A percentile compares a stretch with the other conserved stretches of the same genome.
phyloP scores from a whole-genome alignment of 2,329 filamentous ascomycete species.

The Exophiala sideris region DNA sequence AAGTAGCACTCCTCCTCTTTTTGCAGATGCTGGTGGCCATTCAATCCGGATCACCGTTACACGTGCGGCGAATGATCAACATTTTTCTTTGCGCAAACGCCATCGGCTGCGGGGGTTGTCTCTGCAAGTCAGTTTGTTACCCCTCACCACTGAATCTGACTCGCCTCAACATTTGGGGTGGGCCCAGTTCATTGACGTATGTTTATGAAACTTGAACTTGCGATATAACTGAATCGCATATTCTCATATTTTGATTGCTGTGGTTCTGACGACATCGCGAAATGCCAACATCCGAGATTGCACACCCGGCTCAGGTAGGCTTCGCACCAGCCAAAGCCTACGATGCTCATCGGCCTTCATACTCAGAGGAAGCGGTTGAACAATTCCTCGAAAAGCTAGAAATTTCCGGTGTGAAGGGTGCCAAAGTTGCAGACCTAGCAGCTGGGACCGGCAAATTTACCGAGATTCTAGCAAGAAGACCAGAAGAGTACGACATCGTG shows the following conservation, averaged over 20 bases:
- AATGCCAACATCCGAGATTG: conserved; percentile 11
- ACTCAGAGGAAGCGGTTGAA: conserved; percentile 57
- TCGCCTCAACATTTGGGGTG: too few relatives aligned
- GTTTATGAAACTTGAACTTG: too few relatives aligned
- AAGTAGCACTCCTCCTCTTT: not conserved
- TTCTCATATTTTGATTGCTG: not conserved
- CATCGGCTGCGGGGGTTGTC: too few relatives aligned
- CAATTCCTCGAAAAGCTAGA: conserved; percentile 56
- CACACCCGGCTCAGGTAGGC: conserved; percentile 43
- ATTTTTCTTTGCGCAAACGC: too few relatives aligned
- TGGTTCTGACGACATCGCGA: not conserved
- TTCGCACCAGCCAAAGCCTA: conserved; percentile 65
- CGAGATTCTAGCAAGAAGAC: conserved; percentile 55
- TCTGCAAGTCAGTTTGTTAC: too few relatives aligned
- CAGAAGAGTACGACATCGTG: conserved; percentile 59
- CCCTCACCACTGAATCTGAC: too few relatives aligned
- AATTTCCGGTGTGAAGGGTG: conserved; percentile 46
- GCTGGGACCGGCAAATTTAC: conserved; percentile 71
- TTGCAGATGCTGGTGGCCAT: too few relatives aligned
- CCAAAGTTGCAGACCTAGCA: conserved; percentile 54
- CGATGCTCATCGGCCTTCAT: conserved; percentile 66
- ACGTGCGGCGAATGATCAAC: too few relatives aligned
- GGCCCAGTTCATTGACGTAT: too few relatives aligned
- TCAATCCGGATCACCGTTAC: too few relatives aligned
- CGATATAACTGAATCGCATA: too few relatives aligned